Conservation (phyloP, 1,139 yeast species). For the Geotrichum phurueaensis region DNA sequence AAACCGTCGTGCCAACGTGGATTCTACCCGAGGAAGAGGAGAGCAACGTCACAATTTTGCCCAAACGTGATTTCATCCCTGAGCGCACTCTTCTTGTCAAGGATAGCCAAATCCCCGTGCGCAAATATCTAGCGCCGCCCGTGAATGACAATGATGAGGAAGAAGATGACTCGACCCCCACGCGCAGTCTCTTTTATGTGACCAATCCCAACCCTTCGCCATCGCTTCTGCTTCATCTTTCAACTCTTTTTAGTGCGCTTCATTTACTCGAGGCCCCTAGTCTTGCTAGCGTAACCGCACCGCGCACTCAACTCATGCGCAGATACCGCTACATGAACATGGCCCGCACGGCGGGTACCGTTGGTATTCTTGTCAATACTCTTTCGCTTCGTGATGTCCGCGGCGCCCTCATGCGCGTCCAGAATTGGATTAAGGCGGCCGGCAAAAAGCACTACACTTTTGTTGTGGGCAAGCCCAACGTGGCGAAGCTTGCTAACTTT, state of each 20-base stretch:
- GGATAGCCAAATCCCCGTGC: constrained; percentile 2
- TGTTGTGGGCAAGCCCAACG: constrained; percentile 98
- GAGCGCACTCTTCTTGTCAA: background rate
- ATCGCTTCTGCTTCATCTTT: constrained; percentile 68
- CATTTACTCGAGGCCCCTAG: constrained; percentile 30
- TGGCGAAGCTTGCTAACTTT: constrained; percentile 91
- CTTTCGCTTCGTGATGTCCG: constrained; percentile 70
- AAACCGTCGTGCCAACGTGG: constrained; percentile 19
- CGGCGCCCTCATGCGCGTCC: constrained; percentile 53
- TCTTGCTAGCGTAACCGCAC: constrained; percentile 43
- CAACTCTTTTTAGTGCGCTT: constrained; percentile 59
- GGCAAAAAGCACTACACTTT: constrained; percentile 90
- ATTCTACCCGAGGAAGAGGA: constrained; percentile 15
- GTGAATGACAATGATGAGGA: background rate
- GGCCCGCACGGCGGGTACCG: constrained; percentile 85
- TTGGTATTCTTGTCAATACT: constrained; percentile 87
- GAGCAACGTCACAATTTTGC: constrained; percentile 6
- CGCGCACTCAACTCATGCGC: constrained; percentile 71
- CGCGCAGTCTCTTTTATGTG: constrained; percentile 50
- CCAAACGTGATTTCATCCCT: background rate
- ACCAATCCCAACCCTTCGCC: constrained; percentile 56
- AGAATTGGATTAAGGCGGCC: constrained; percentile 56
- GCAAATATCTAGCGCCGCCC: background rate
- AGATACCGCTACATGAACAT: constrained; percentile 81
- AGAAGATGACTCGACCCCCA: constrained; percentile 1